These are phyloP conservation scores for Takakia lepidozioides DNA, from an alignment of 225 moss, liverwort and hornwort species.

Conservation along the genomic window DNA sequence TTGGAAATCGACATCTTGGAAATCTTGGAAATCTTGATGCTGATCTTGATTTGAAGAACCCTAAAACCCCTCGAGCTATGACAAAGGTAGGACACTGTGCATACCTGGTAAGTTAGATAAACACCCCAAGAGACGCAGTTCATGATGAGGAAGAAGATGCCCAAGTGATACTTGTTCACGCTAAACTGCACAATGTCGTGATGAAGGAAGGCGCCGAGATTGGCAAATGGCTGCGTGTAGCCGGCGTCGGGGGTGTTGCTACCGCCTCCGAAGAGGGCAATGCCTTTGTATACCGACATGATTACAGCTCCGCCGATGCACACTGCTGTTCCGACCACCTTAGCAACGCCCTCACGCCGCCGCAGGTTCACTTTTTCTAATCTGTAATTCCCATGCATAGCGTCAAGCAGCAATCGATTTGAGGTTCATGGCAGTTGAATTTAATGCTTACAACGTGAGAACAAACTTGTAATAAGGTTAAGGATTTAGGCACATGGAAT, in stretches of 20 bases:
- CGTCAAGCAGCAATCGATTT: too few species aligned
- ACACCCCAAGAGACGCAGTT: conserved; percentile 44
- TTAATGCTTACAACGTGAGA: too few species aligned
- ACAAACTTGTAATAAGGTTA: too few species aligned
- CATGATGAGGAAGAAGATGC: conserved; percentile 39
- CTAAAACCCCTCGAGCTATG: too few species aligned
- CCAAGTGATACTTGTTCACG: conserved; percentile 26
- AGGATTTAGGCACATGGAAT: too few species aligned
- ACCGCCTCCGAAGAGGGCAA: conserved; percentile 21
- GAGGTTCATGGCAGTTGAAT: too few species aligned
- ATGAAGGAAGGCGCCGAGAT: conserved; percentile 23
- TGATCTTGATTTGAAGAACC: too few species aligned
- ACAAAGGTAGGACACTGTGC: too few species aligned
- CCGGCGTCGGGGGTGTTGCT: conserved; percentile 13
- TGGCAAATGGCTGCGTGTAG: conserved; percentile 25
- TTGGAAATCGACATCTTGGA: too few species aligned
- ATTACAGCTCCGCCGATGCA: conserved; percentile 41
- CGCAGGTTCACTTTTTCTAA: conserved; percentile 41
- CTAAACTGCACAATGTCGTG: conserved; percentile 20
- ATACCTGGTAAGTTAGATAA: conserved; percentile 38
- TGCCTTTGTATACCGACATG: conserved; percentile 52
- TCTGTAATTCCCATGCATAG: too few species aligned
- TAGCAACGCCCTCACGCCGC: conserved; percentile 43
- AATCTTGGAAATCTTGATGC: too few species aligned
- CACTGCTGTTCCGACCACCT: conserved; percentile 34